Conservation (phyloP, 345 rosid species). For the Eucalyptus pauciflora region DNA sequence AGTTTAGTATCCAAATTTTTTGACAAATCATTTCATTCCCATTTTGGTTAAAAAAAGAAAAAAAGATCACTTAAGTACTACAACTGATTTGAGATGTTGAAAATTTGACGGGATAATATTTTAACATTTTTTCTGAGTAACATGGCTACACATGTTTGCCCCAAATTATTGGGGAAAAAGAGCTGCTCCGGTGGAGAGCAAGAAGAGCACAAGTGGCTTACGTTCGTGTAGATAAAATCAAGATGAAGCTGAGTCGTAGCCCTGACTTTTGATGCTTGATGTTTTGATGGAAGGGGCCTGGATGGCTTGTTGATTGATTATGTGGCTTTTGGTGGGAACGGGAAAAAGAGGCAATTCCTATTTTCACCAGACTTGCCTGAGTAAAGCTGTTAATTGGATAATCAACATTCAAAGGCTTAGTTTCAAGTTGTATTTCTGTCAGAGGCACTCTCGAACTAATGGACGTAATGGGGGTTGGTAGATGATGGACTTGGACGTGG, state of each 20-base stretch:
- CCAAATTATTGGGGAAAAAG: neutral
- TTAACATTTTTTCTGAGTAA: neutral
- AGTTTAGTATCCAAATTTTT: no score
- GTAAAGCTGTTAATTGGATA: constrained; percentile 6
- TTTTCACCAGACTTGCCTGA: constrained; percentile 1
- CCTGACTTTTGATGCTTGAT: neutral
- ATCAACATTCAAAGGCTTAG: constrained; percentile 20
- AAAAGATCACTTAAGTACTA: neutral
- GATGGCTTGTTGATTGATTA: neutral
- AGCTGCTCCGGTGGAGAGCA: neutral
- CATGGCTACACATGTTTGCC: neutral
- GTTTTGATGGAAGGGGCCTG: neutral
- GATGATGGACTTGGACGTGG: no score
- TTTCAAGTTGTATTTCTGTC: neutral
- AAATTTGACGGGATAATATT: rapidly evolving
- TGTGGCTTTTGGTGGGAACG: constrained; percentile 8
- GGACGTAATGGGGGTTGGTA: neutral
- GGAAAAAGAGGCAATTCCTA: constrained; percentile 2
- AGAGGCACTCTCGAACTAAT: neutral
- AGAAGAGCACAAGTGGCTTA: neutral
- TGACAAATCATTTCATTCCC: no score
- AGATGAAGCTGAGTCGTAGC: neutral
- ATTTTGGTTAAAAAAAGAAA: neutral
- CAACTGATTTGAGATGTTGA: neutral
- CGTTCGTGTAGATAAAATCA: neutral